Percentiles rank a stretch among this genome's conserved stretches.
Conservation (phyloP, 2,329 filamentous ascomycete genomes). For the Cladosporium velox region DNA sequence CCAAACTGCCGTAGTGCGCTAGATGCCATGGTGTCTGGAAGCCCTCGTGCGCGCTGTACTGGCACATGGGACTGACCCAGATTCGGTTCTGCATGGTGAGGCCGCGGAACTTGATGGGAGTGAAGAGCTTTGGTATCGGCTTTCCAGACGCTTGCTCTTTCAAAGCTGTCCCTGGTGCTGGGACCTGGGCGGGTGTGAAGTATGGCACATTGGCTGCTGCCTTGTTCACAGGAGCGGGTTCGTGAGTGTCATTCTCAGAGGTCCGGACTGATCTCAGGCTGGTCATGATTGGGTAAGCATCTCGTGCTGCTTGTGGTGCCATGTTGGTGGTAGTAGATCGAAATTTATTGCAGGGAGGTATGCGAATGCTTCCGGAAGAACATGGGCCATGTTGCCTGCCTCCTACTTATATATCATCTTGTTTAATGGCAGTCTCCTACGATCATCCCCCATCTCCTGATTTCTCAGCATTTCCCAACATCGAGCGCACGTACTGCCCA, state of each 20-base stretch:
- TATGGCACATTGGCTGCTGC: conserved; percentile 42
- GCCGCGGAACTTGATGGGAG: conserved; percentile 58
- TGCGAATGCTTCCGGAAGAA: background rate
- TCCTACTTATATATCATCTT: background rate
- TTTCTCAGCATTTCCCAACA: background rate
- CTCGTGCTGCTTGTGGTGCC: background rate
- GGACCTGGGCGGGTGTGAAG: conserved; percentile 51
- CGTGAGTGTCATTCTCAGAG: background rate
- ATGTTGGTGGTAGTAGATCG: background rate
- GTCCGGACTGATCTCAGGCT: background rate
- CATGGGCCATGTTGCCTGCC: background rate
- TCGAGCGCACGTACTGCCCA: background rate
- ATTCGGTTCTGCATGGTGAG: conserved; percentile 67
- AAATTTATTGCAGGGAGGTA: background rate
- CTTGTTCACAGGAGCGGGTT: background rate
- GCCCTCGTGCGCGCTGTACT: conserved; percentile 68
- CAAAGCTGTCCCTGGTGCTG: conserved; percentile 50
- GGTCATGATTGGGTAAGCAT: background rate
- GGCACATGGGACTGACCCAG: conserved; percentile 64
- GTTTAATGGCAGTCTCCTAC: background rate
- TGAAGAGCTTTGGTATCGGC: conserved; percentile 59
- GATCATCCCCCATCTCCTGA: background rate
- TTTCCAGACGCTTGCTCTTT: conserved; percentile 39
- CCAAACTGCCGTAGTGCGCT: conserved; percentile 60
- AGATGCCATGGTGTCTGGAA: conserved; percentile 62